phyloP scores from a whole-genome alignment of 441 rosid species.

The Jatropha multifida region DNA sequence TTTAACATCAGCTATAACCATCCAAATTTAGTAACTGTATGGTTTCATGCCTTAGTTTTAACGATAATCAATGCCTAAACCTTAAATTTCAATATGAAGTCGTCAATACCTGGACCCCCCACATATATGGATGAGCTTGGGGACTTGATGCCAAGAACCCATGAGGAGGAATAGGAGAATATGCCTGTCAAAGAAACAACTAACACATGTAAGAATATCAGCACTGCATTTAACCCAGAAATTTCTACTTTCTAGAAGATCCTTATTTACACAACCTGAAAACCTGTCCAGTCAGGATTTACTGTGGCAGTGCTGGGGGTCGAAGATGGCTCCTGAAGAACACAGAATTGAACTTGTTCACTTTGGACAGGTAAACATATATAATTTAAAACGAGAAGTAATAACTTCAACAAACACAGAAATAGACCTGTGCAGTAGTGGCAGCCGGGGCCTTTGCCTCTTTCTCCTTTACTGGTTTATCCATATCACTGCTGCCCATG shows the following conservation, averaged over 20 bases:
- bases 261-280: constrained; percentile 57
- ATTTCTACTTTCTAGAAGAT: neutral
- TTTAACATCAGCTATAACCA: neutral
- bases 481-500: constrained; percentile 76
- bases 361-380: constrained; percentile 9
- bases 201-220: constrained; percentile 20
- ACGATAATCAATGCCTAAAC: neutral
- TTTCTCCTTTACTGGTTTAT: constrained; percentile 72
- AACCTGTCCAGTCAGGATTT: constrained; percentile 91
- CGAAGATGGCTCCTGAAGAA: constrained; percentile 65
- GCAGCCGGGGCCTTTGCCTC: constrained; percentile 61
- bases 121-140: constrained; percentile 96
- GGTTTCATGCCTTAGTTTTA: neutral
- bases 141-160: constrained; percentile 93
- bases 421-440: constrained; percentile 56
- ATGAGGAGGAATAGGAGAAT: constrained; percentile 93
- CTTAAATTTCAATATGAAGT: neutral
- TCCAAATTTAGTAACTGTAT: neutral
- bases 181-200: constrained; percentile 54
- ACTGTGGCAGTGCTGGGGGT: constrained; percentile 56
- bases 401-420: constrained; percentile 17
- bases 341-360: constrained; percentile 7
- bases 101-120: constrained; percentile 90
- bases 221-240: constrained; percentile 15
- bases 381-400: constrained; percentile 6